phyloP scores from a whole-genome alignment of 1,284 basidiomycete genomes.

The Bjerkandera adusta region DNA sequence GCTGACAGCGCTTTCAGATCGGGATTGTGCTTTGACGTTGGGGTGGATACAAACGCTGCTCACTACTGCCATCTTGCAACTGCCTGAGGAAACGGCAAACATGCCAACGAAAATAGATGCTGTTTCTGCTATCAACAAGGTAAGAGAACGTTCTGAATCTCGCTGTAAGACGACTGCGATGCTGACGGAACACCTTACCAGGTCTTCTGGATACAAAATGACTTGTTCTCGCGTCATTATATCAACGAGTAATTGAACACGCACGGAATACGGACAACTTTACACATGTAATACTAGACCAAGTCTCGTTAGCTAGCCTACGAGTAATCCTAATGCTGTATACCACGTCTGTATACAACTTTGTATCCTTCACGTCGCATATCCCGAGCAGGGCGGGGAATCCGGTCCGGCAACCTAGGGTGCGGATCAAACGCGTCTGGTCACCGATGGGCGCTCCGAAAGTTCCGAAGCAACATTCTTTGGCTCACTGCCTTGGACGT shows the following conservation, averaged over 20 bases:
- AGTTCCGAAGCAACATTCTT: constrained; percentile 3
- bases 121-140: constrained; percentile 43
- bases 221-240: constrained; percentile 45
- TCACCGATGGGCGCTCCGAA: not conserved
- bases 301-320: not conserved
- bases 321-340: not conserved
- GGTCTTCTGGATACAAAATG: constrained; percentile 48
- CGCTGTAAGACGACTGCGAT: not conserved
- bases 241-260: constrained; percentile 27
- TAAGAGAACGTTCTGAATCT: constrained; percentile 19
- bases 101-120: constrained; percentile 38
- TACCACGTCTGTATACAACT: no score
- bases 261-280: not conserved
- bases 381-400: no score
- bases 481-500: constrained; percentile 6
- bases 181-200: constrained; percentile 20
- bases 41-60: constrained; percentile 34
- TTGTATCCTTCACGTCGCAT: no score
- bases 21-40: constrained; percentile 33
- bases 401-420: not conserved
- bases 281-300: not conserved
- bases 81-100: constrained; percentile 25
- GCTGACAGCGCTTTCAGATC: constrained; percentile 23
- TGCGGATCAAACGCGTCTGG: not conserved
- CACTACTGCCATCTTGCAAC: constrained; percentile 29